A percentile compares a stretch with the other conserved stretches of the same genome.
phyloP scores from a whole-genome alignment of 768 basidiomycete species.

The Suillus placidus region DNA sequence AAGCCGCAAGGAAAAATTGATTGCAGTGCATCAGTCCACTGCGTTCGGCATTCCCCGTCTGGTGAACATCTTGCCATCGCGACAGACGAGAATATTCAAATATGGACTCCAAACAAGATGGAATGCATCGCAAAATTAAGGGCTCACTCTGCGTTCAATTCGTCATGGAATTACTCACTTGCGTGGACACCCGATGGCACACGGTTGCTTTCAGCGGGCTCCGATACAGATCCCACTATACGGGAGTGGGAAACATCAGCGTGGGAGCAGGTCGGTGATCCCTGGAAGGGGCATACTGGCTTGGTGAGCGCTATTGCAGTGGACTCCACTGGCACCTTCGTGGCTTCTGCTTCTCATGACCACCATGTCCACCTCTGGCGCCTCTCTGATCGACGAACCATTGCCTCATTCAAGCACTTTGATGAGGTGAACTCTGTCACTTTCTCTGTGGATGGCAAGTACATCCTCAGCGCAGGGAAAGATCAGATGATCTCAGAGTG shows the following conservation, averaged over 20 bases:
- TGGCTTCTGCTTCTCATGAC: not conserved
- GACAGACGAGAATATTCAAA: not conserved
- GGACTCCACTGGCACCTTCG: not conserved
- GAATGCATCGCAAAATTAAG: not conserved
- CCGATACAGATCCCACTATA: not conserved
- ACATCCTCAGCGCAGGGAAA: not conserved
- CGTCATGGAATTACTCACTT: not conserved
- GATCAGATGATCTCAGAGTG: not conserved
- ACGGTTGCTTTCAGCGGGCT: not conserved
- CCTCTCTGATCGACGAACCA: not conserved
- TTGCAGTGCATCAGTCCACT: not conserved
- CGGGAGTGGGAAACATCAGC: conserved; percentile 1
- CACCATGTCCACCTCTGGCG: not conserved
- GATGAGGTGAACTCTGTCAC: not conserved
- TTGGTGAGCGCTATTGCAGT: not conserved
- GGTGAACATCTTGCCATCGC: not conserved
- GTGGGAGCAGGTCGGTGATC: not conserved
- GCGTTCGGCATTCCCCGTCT: not conserved
- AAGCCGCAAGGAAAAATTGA: not conserved
- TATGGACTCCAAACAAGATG: not conserved
- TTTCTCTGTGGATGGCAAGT: not conserved
- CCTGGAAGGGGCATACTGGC: not conserved
- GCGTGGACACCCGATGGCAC: not conserved
- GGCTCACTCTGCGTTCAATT: not conserved
- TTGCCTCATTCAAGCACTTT: not conserved